Base-by-base conservation (phyloP, 2,329 filamentous ascomycete species). In the Dactylellina haptotyla region DNA sequence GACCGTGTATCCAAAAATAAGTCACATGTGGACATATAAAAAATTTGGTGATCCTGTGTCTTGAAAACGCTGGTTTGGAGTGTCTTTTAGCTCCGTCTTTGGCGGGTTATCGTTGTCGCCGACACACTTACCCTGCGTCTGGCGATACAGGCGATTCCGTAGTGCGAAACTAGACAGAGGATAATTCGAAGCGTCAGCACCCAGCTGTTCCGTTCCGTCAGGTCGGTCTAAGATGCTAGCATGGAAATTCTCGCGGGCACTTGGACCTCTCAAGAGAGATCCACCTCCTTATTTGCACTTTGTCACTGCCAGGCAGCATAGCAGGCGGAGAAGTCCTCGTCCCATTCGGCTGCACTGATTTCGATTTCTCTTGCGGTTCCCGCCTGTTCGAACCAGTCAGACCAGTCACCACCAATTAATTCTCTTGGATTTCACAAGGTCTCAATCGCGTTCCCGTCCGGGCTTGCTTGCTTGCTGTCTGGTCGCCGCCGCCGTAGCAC, bases 271-370 rank as follows among this genome's bases (percentile, higher is more conserved):
- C 63, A 23, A 8, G 26, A 57, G 43, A 41, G 53, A 50, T 53
- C 63, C 63, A 67, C 63, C 63, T 67, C 63, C 53, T 67, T 67
- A 59, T 51, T 67, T 67, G 53, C 63, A 67, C 63, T 67, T 67
- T 67, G 63, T 67, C 53, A 59, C 61, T 14, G 50, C 63, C 46
- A 69, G 64, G 64, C 54, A 54, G 63, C 54, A 46, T 46, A 37
- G 56, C 64, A 58, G 54, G 56, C 34, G 34, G 56, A 59, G 2
- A 10, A 23, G 1, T 61, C 53, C 63, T 53, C 43, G 37, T 59
- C 54, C 54, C 46, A 61, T 54, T 61, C 46, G 56, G 23, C 34
- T 30, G 26, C 39, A 28, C 9, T 51, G 57, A 14, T 14, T 51
- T 70, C 20, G 18, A 30, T 9, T 50, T 43, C 25, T 43, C 37